Conservation (phyloP, 2,329 filamentous ascomycete species). For the Colletotrichum scovillei region DNA sequence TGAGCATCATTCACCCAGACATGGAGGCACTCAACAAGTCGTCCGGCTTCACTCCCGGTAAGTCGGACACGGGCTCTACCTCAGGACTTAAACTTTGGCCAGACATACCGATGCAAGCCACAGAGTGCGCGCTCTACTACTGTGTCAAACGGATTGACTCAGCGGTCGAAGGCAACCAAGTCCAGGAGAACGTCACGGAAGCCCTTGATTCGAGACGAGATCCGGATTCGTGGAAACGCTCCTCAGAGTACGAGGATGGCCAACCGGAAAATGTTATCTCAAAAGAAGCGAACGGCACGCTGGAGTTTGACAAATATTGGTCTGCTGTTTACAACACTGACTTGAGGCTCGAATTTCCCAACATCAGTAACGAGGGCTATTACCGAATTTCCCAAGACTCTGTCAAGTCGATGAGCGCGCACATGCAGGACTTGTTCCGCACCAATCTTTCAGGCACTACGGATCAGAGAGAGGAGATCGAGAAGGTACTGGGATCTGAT, state of each 20-base stretch:
- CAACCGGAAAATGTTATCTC: not conserved
- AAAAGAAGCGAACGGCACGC: not conserved
- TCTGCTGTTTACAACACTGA: not conserved
- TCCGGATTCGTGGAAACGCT: not conserved
- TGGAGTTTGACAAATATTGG: constrained; percentile 12
- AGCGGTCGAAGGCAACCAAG: not conserved
- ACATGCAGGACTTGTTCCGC: constrained; percentile 5
- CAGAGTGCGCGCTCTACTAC: constrained; percentile 20
- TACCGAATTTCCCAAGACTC: not conserved
- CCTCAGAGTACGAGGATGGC: not conserved
- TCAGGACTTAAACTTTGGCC: constrained; percentile 4
- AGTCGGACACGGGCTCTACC: not conserved
- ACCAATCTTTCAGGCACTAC: not conserved
- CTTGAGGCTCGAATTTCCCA: not conserved
- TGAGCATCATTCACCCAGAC: constrained; percentile 15
- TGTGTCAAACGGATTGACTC: constrained; percentile 1
- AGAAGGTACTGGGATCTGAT: not conserved
- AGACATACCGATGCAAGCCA: not conserved
- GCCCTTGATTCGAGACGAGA: not conserved
- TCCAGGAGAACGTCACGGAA: not conserved
- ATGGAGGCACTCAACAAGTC: not conserved
- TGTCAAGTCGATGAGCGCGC: constrained; percentile 5
- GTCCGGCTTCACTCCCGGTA: not conserved
- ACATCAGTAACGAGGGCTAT: not conserved
- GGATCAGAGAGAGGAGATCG: not conserved